A percentile compares a stretch with the other conserved stretches of the same genome.
These are phyloP conservation scores for Irpex rosettiformis DNA, from an alignment of 1,284 basidiomycete genomes.

Conservation along the genomic window DNA sequence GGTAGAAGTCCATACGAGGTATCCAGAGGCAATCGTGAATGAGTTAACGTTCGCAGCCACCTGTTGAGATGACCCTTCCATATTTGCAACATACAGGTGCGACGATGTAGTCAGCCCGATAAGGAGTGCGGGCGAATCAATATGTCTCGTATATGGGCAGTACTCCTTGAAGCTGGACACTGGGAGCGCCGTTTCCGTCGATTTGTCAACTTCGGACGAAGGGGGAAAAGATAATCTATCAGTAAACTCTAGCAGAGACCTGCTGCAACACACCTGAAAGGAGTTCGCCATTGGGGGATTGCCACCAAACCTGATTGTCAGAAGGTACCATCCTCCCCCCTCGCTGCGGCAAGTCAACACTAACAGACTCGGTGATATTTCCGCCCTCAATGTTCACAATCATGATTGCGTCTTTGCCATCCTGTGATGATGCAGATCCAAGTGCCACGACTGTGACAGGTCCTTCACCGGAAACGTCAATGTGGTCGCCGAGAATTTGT, in stretches of 20 bases:
- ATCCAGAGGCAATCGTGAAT: slow-evolving; percentile 76
- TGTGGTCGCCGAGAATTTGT: background rate
- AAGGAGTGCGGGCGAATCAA: slow-evolving; percentile 34
- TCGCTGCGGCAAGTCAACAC: slow-evolving; percentile 26
- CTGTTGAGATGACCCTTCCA: slow-evolving; percentile 19
- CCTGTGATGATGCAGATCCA: slow-evolving; percentile 10
- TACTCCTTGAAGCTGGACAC: slow-evolving; percentile 54
- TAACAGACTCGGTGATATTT: slow-evolving; percentile 8
- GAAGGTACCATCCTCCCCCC: slow-evolving; percentile 44
- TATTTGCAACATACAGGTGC: slow-evolving; percentile 52
- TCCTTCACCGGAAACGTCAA: background rate
- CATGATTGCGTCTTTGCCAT: slow-evolving; percentile 19
- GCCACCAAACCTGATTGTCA: slow-evolving; percentile 37
- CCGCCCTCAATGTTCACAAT: slow-evolving; percentile 14
- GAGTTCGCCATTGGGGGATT: slow-evolving; percentile 50
- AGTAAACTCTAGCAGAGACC: background rate
- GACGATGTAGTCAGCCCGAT: slow-evolving; percentile 68
- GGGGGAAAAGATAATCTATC: background rate
- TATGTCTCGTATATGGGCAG: slow-evolving; percentile 41
- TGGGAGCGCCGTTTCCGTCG: slow-evolving; percentile 21
- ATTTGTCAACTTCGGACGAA: slow-evolving; percentile 24
- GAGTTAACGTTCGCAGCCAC: slow-evolving; percentile 73
- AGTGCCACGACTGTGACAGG: slow-evolving; percentile 18
- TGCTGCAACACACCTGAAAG: slow-evolving; percentile 40
- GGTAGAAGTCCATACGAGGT: slow-evolving; percentile 85